Conservation (phyloP, 208 protist genomes). For the Leishmania martiniquensis region DNA sequence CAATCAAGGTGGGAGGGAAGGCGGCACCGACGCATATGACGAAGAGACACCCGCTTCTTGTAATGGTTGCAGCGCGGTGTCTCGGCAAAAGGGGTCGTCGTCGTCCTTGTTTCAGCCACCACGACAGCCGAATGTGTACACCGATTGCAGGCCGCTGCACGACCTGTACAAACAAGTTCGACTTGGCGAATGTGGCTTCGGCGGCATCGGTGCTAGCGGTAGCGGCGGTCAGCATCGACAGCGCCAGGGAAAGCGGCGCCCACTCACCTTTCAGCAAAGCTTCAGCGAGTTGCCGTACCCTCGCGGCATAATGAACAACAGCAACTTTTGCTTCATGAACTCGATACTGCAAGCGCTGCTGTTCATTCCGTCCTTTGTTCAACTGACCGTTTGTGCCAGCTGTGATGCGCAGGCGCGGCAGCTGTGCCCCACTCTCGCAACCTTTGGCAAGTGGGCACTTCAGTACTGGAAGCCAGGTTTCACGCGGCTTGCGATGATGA, state of each 20-base stretch:
- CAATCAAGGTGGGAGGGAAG: not conserved
- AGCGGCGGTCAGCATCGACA: constrained; percentile 3
- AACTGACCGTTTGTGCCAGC: constrained; percentile 54
- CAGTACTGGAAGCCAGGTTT: constrained; percentile 71
- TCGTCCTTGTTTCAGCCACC: constrained; percentile 15
- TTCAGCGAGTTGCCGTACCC: constrained; percentile 51
- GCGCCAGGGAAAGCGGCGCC: not conserved
- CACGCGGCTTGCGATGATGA: constrained; percentile 23
- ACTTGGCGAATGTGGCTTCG: not conserved
- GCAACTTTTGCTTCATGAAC: constrained; percentile 90
- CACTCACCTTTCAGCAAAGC: constrained; percentile 26
- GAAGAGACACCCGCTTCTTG: not conserved
- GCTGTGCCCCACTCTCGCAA: constrained; percentile 47
- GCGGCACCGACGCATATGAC: not conserved
- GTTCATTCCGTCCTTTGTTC: constrained; percentile 73
- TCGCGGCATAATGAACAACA: constrained; percentile 75
- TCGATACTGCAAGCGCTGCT: constrained; percentile 67
- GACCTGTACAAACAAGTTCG: constrained; percentile 22
- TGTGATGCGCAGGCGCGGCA: constrained; percentile 24
- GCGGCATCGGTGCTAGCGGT: not conserved
- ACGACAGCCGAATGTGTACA: constrained; percentile 25
- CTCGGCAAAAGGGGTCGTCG: not conserved
- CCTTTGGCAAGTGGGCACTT: constrained; percentile 67
- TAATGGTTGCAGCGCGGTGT: not conserved
- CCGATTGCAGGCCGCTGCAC: constrained; percentile 1